Evolutionary conservation across 2,329 filamentous ascomycete species (phyloP).

Genomic region (Fusarium graminum): DNA sequence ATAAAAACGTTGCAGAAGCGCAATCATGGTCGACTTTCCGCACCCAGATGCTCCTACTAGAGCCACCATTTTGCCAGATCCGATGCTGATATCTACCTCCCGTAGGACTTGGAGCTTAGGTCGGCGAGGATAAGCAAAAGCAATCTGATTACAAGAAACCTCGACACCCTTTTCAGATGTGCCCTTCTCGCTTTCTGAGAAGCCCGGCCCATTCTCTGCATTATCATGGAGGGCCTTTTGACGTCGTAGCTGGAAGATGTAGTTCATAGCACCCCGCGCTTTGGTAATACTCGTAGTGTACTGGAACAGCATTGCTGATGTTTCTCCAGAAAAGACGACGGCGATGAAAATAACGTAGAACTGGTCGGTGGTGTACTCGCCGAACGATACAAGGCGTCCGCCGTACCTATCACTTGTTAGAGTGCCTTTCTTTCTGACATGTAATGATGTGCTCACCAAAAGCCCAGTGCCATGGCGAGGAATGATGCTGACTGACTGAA

Average conservation of each 20-base stretch:
- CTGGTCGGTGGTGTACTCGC: constrained; percentile 61
- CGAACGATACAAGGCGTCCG: constrained; percentile 55
- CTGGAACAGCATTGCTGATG: constrained; percentile 59
- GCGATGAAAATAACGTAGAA: constrained; percentile 67
- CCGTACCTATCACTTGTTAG: constrained; percentile 52
- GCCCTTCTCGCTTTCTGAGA: constrained; percentile 5
- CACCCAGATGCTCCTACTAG: constrained; percentile 70
- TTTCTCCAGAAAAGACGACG: constrained; percentile 61
- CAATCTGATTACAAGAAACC: constrained; percentile 64
- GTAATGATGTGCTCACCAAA: constrained; percentile 49
- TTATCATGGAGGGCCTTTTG: constrained; percentile 51
- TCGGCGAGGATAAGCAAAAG: constrained; percentile 68
- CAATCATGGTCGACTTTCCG: constrained; percentile 72
- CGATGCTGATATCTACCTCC: constrained; percentile 57
- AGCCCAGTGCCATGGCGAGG: constrained; percentile 56
- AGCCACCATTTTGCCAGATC: constrained; percentile 64
- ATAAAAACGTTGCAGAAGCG: constrained; percentile 62
- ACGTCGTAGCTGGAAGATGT: constrained; percentile 59
- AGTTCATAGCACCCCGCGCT: constrained; percentile 62
- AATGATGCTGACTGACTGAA: constrained; percentile 58
- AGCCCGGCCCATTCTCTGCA: constrained; percentile 38
- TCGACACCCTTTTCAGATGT: constrained; percentile 48
- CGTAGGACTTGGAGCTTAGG: constrained; percentile 54
- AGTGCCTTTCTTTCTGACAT: not conserved
- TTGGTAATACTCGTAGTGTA: constrained; percentile 66